Evolutionary conservation across 306 rosid species (phyloP).

Genomic region (Senna tora): DNA sequence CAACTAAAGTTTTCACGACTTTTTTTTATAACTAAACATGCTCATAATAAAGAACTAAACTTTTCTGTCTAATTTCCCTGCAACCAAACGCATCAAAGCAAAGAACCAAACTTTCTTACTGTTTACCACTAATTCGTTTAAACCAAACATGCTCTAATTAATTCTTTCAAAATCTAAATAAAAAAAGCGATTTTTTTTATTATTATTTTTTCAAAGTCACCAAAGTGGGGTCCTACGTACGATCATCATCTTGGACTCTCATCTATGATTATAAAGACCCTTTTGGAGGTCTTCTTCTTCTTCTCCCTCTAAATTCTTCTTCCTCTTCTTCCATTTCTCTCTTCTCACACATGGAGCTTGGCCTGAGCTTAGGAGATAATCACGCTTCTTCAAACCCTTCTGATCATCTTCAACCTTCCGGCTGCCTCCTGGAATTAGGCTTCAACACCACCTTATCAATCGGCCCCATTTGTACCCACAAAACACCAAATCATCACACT

Average conservation of each 20-base stretch:
- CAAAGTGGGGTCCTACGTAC: constrained; percentile 12
- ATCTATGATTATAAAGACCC: constrained; percentile 32
- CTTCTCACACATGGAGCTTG: constrained; percentile 61
- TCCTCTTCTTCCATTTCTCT: not conserved
- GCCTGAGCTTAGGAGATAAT: constrained; percentile 68
- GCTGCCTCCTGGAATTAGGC: constrained; percentile 41
- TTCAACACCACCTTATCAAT: constrained; percentile 62
- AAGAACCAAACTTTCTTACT: too few species aligned
- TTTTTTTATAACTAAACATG: too few species aligned
- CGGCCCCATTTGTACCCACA: constrained; percentile 24
- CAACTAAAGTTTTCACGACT: too few species aligned
- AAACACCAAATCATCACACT: not conserved
- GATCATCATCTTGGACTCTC: constrained; percentile 3
- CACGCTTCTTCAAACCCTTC: constrained; percentile 44
- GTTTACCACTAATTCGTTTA: too few species aligned
- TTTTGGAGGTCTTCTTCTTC: constrained; percentile 19
- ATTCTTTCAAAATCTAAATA: too few species aligned
- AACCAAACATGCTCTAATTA: too few species aligned
- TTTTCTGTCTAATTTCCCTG: too few species aligned
- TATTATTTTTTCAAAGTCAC: not conserved
- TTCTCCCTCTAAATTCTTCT: constrained; percentile 8
- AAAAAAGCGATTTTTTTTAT: too few species aligned
- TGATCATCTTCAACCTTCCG: constrained; percentile 24
- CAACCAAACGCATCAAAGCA: too few species aligned
- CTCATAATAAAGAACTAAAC: too few species aligned